Evolutionary conservation across 192 early-diverging fungal genomes (phyloP), one percentile per base, ranked within the genome.

Genomic region (Backusella australiensis): DNA sequence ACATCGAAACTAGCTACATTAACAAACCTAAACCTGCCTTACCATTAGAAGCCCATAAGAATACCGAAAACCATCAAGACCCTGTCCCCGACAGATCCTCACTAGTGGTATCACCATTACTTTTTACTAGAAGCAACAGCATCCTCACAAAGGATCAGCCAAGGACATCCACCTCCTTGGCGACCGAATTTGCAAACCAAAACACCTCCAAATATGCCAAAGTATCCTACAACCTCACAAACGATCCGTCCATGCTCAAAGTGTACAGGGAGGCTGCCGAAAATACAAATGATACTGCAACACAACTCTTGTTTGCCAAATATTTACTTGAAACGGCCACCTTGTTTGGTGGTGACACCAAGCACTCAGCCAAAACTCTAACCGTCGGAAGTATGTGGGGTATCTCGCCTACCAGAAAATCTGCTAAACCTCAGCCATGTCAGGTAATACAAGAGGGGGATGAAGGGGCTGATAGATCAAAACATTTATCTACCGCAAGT

Each of bases 291-390:
- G 92, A 95, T 81, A 81, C 89, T 26, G 77, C 82, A 21, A 89
- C 91, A 56, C 93, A 95, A 84, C 44, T 93, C 49, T 86, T 88
- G 41, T 95, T 89, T 82, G 93, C 93, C 67, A 91, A 93, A 85
- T 95, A 91, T 77, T 80, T 95, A 66, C 76, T 95, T 21, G 85
- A 92, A 84, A 89, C 90, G 53, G 89, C 89, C 39, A 82, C 85
- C 8, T 42, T 77, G 5, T 83, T 78, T 15, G 46, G 46, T 9
- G 46, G 46, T 49, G 71, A 78, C 26, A 41, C 29, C 53, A 23
- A 26, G 9, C 35, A 70, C 9, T 71, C 34, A 42, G 38, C 8
- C n/a, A 36, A 35, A 2, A 34, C 14, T 2, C 19, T 19, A n/a
- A 21, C 19, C 23, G 17, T 71, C 17, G 70, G 70, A 6, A 71